A percentile compares a stretch with the other conserved stretches of the same genome.
phyloP scores from a whole-genome alignment of 768 basidiomycete species.

The Mycena venus region DNA sequence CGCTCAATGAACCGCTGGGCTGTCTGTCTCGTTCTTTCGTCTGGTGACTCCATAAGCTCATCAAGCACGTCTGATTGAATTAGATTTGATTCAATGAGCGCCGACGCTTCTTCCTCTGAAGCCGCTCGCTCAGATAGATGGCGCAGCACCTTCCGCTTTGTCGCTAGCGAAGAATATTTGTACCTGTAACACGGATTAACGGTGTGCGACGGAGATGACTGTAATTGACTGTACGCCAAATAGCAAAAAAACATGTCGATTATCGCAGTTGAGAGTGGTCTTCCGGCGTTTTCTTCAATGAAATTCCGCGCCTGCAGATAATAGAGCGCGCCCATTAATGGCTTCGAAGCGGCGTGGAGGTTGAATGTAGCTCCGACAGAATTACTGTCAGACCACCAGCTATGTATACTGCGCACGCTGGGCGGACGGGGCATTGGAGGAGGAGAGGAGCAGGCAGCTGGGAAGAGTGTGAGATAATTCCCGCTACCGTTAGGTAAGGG shows the following conservation, averaged over 20 bases:
- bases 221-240: not conserved
- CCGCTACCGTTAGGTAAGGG: too few relatives aligned
- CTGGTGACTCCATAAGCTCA: not conserved
- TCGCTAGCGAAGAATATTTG: not conserved
- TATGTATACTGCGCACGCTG: not conserved
- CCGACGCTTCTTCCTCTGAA: not conserved
- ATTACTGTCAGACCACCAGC: conserved; percentile 6
- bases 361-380: not conserved
- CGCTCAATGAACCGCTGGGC: not conserved
- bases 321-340: conserved; percentile 6
- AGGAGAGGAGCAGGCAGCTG: too few relatives aligned
- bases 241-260: not conserved
- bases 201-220: not conserved
- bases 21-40: not conserved
- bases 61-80: not conserved
- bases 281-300: conserved; percentile 1
- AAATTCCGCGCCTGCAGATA: not conserved
- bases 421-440: conserved; percentile 2
- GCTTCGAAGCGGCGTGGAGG: conserved; percentile 2
- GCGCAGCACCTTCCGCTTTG: conserved; percentile 1
- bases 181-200: not conserved
- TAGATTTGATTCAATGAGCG: not conserved
- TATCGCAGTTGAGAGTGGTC: not conserved
- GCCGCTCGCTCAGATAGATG: conserved; percentile 1
- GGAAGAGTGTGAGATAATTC: too few relatives aligned